Base-by-base conservation (phyloP, 2,329 filamentous ascomycete genomes). In the Botryotinia convoluta region DNA sequence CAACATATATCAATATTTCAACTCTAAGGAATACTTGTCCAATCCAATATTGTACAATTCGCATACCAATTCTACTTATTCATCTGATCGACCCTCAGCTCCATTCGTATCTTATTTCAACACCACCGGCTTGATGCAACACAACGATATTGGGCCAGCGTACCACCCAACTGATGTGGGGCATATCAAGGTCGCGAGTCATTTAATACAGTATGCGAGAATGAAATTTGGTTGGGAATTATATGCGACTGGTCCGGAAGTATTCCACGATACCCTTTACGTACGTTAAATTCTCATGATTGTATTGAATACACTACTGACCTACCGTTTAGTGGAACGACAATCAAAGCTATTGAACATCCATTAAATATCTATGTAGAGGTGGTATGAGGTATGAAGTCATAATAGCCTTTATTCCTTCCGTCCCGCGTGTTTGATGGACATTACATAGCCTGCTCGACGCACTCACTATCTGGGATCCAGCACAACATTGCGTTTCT, bases 151-250 rank as follows among this genome's bases (percentile, higher is more conserved):
- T 74, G 85, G 83, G 3, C 88, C 88, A 10, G 83, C 85, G 75
- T 89, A 83, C 76, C 89, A 91, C 77, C 88, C 87, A 0, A 90
- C 88, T 0, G 89, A 91, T 77, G 85, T 89, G 12, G 88, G 88
- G 5, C 86, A 89, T 71, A 83, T 90, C 77, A 90, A 91, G 79
- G 80, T 90, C 12, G 88, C 88, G 3, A 89, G 86, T 77, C 87
- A 90, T 76, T 77, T 90, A 67, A 85, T 86, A 75, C 86, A 89
- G 80, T 91, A 85, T 79, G 86, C 89, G 62, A 86, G 85, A 73
- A 75, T 87, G 72, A 86, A 83, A 62, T 86, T 90, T 77, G 85
- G 85, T 2, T 90, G 88, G 88, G 84, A 86, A 26, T 79, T 90
- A 44, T 83, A 85, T 63, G 85, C 86, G 29, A 87, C 84, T 1